phyloP scores from a whole-genome alignment of 148 eudicot genomes.

The Spergularia marina region DNA sequence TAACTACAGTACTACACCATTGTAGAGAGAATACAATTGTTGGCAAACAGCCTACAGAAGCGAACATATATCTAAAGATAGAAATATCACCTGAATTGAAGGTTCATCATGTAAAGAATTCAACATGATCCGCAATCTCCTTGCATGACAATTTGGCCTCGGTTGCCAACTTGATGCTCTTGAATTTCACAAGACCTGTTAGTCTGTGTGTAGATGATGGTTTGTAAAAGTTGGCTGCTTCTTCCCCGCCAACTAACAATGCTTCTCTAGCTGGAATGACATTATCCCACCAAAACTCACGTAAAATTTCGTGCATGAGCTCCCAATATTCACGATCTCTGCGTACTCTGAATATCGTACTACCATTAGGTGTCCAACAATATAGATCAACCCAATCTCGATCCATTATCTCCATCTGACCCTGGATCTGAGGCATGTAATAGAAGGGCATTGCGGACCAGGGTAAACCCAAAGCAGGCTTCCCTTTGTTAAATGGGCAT shows the following conservation, averaged over 20 bases:
- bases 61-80: conserved; percentile 3
- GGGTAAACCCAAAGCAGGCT: conserved; percentile 71
- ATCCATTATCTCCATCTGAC: conserved; percentile 94
- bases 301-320: conserved; percentile 65
- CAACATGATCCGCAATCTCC: conserved; percentile 84
- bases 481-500: conserved; percentile 75
- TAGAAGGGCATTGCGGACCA: conserved; percentile 86
- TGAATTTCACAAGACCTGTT: conserved; percentile 54
- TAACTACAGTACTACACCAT: not conserved
- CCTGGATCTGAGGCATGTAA: conserved; percentile 97
- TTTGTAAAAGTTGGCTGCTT: conserved; percentile 53
- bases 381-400: conserved; percentile 64
- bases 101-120: conserved; percentile 46
- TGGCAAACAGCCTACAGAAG: not conserved
- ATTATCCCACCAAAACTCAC: conserved; percentile 94
- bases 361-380: conserved; percentile 92
- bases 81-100: conserved; percentile 9
- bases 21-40: not conserved
- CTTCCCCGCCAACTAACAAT: conserved; percentile 48
- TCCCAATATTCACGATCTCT: conserved; percentile 78
- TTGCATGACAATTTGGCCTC: conserved; percentile 75
- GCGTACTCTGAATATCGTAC: conserved; percentile 62
- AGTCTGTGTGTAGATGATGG: conserved; percentile 64
- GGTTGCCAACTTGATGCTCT: conserved; percentile 61
- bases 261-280: conserved; percentile 78